phyloP scores from a whole-genome alignment of 2,329 filamentous ascomycete species.

The Sclerotinia borealis region DNA sequence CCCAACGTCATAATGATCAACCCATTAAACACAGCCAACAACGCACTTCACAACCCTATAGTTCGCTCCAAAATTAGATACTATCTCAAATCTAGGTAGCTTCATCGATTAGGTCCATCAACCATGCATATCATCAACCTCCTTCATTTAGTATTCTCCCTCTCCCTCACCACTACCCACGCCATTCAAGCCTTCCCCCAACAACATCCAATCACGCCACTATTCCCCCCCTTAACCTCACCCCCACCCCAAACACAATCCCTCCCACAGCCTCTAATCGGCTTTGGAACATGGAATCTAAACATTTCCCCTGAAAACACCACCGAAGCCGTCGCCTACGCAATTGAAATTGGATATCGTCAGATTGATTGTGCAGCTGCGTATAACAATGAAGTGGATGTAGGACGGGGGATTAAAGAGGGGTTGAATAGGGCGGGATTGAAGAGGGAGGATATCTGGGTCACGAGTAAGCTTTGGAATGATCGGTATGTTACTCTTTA shows the following conservation, averaged over 20 bases:
- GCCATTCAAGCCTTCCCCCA: neutral
- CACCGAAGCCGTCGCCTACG: conserved; percentile 14
- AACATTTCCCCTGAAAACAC: conserved; percentile 3
- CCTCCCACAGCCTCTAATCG: conserved; percentile 8
- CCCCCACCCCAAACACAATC: neutral
- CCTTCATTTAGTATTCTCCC: neutral
- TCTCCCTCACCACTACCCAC: neutral
- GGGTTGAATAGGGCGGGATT: conserved; percentile 15
- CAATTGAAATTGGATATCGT: conserved; percentile 21
- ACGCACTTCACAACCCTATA: no score
- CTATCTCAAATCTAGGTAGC: neutral
- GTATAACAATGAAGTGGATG: conserved; percentile 19
- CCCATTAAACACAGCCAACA: no score
- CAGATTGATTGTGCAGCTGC: conserved; percentile 23
- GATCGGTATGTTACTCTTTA: conserved; percentile 17
- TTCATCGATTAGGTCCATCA: neutral
- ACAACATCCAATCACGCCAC: neutral
- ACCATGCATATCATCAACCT: neutral
- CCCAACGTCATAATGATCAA: no score
- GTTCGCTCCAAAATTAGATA: neutral
- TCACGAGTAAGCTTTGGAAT: conserved; percentile 25
- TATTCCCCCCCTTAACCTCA: neutral
- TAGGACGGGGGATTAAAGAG: conserved; percentile 20
- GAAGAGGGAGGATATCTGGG: conserved; percentile 22
- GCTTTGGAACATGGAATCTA: conserved; percentile 13